Evolutionary conservation across 1,284 basidiomycete genomes (phyloP), one percentile per base, ranked within the genome.

Genomic region (Sparassis latifolia): DNA sequence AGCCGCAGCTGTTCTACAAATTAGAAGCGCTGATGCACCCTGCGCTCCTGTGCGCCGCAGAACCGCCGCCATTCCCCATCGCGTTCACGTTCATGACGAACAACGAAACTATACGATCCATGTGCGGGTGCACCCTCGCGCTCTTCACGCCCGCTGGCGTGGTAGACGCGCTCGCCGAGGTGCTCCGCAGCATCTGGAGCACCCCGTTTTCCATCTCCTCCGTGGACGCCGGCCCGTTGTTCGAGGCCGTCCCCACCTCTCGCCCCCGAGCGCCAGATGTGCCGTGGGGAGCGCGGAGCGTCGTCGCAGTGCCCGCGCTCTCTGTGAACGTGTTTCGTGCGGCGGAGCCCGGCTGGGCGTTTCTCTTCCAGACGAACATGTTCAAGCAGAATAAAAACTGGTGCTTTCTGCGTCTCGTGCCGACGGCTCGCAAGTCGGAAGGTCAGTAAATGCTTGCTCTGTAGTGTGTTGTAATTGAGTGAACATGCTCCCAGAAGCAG

Each of bases 11-110:
- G 2, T 66, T 67, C 49, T 47, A 52, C 33, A 43, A 45, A 27
- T 33, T 70, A 10, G 62, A 66, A 31, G 61, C 60, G 10, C 50
- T 69, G 43, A 49, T 66, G 27, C 67, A 69, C 41, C 62, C 62
- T 1, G 41, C 50, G 2, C 52, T 64, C 49, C 47, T 58, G 9
- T 10, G 6, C 40, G 7, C 12, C 7, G 35, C 6, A 6, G 35
- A 37, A 12, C 35, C 35, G 35, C 35, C 35, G 35, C 35, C 7
- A 6, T 37, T 7, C 35, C 35, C 35, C 12, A 37, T 12, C 12
- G 35, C 35, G 6, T 37, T 37, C 35, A 37, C 35, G 7, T 37
- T 7, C 12, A 12, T 12, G 35, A 37, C 7, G 7, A 37, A 7
- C 35, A 6, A 12, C 12, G 35, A 12, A 6, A 37, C 35, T 37